Percentiles rank a stretch among this genome's conserved stretches.
Conservation (phyloP, 345 rosid species). For the Arabidopsis arenosa region DNA sequence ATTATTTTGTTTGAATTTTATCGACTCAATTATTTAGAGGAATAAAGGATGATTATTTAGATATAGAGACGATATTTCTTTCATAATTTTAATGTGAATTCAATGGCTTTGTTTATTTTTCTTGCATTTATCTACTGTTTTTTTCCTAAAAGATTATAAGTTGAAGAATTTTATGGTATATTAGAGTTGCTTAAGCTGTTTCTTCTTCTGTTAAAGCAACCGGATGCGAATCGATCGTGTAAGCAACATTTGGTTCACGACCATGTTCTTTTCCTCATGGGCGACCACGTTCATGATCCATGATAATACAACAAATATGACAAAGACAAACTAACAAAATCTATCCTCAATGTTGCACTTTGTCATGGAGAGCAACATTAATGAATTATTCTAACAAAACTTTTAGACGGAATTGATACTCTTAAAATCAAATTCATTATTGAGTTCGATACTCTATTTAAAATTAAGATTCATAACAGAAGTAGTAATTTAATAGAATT, state of each 20-base stretch:
- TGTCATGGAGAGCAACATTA: background rate
- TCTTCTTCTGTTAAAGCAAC: background rate
- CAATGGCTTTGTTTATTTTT: too few species aligned
- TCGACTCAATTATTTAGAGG: too few species aligned
- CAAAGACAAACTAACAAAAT: background rate
- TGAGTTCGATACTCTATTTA: too few species aligned
- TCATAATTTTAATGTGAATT: too few species aligned
- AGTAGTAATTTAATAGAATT: too few species aligned
- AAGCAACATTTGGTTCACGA: slow-evolving; percentile 2
- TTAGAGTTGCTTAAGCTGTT: background rate
- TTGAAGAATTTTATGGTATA: background rate
- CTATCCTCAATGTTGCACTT: slow-evolving; percentile 12
- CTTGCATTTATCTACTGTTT: too few species aligned
- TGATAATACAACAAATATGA: background rate
- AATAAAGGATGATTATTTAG: too few species aligned
- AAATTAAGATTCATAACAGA: too few species aligned
- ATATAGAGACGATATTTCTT: too few species aligned
- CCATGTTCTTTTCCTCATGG: background rate
- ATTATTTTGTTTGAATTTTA: too few species aligned
- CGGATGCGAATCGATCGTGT: background rate
- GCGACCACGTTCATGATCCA: background rate
- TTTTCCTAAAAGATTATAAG: background rate
- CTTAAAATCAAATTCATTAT: background rate
- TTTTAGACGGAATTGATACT: background rate
- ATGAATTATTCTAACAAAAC: background rate